A percentile compares a stretch with the other conserved stretches of the same genome.
These are phyloP conservation scores for Microbotryum scabiosae DNA, from an alignment of 1,284 basidiomycete genomes.

Conservation along the genomic window DNA sequence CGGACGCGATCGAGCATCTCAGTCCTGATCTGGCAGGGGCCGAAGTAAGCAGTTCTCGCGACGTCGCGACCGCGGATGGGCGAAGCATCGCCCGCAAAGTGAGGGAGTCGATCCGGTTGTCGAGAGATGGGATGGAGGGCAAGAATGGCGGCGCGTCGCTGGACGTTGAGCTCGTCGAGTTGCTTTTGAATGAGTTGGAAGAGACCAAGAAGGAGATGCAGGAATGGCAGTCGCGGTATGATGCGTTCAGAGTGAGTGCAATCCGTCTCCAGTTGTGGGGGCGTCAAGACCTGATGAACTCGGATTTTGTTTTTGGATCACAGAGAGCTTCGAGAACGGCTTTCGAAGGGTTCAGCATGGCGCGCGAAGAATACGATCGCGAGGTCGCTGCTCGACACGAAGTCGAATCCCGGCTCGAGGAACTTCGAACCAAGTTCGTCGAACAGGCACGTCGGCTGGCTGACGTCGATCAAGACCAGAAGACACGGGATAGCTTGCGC, in stretches of 20 bases:
- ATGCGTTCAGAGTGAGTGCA: constrained; percentile 65
- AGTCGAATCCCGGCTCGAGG: constrained; percentile 81
- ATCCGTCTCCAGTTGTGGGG: constrained; percentile 31
- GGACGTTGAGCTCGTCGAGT: constrained; percentile 64
- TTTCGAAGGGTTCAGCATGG: constrained; percentile 77
- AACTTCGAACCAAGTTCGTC: constrained; percentile 72
- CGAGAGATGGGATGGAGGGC: constrained; percentile 53
- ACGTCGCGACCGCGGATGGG: background rate
- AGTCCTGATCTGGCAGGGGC: constrained; percentile 4
- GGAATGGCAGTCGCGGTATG: constrained; percentile 66
- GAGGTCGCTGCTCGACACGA: constrained; percentile 79
- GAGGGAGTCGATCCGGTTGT: constrained; percentile 35
- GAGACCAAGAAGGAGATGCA: constrained; percentile 55
- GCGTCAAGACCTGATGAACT: background rate
- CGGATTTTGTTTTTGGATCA: background rate
- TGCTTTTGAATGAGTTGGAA: constrained; percentile 61
- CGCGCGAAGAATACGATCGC: constrained; percentile 85
- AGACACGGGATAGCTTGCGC: constrained; percentile 63
- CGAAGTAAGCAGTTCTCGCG: background rate
- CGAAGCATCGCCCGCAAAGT: constrained; percentile 27
- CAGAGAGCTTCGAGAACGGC: constrained; percentile 33
- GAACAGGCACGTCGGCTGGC: constrained; percentile 81
- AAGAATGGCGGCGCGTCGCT: constrained; percentile 56
- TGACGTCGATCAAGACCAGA: constrained; percentile 62
- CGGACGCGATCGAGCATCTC: constrained; percentile 8